Conservation (phyloP, 352 stramenopile species). For the Thalassiosira hispida region DNA sequence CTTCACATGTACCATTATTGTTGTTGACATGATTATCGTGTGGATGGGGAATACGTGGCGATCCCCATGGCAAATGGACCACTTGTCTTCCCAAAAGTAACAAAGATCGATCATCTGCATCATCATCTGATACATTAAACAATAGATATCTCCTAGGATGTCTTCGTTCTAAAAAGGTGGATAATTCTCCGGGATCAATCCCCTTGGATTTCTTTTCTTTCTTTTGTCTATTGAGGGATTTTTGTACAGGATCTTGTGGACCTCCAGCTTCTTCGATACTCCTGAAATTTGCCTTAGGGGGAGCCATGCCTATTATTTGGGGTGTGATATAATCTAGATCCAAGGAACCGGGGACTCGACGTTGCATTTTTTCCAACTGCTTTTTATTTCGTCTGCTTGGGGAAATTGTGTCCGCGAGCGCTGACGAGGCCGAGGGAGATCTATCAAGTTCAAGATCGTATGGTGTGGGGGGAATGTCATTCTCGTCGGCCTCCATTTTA, state of each 20-base stretch:
- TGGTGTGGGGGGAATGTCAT: constrained; percentile 3
- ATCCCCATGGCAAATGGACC: constrained; percentile 72
- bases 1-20: neutral
- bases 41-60: constrained; percentile 35
- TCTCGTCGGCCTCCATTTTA: constrained; percentile 10
- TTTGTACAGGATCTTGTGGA: constrained; percentile 4
- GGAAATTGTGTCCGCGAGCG: neutral
- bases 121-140: constrained; percentile 67
- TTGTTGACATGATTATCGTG: constrained; percentile 15
- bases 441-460: no score
- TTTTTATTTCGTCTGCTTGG: constrained; percentile 12
- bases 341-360: constrained; percentile 37
- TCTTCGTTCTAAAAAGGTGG: constrained; percentile 60
- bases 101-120: constrained; percentile 60
- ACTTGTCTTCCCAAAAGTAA: constrained; percentile 68
- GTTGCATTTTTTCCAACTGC: constrained; percentile 53
- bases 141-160: constrained; percentile 66
- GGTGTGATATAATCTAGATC: constrained; percentile 70
- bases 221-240: constrained; percentile 13
- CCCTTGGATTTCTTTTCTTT: constrained; percentile 33
- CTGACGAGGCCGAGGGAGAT: neutral
- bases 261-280: neutral
- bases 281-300: constrained; percentile 12
- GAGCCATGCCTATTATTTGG: constrained; percentile 60
- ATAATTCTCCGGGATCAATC: constrained; percentile 63